Percentiles rank a stretch among this genome's conserved stretches.
Conservation (phyloP, 75 land plant genomes). For the Cryptomeria japonica region DNA sequence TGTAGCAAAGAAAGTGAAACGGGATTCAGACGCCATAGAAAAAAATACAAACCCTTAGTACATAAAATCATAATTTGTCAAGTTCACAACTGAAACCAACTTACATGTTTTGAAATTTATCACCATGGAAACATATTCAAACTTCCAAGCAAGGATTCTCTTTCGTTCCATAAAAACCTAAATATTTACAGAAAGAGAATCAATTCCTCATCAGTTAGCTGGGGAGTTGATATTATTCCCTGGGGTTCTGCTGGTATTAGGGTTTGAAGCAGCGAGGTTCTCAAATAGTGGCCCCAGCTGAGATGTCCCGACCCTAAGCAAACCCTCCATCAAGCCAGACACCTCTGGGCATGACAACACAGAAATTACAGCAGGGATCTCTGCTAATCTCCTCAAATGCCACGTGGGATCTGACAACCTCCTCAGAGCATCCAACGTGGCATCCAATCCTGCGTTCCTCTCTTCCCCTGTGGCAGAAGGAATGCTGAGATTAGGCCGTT, state of each 20-base stretch:
- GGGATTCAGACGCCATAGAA: neutral
- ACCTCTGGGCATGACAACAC: neutral
- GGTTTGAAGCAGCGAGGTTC: neutral
- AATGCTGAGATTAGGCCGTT: neutral
- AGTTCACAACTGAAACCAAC: neutral
- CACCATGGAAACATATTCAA: neutral
- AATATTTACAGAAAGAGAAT: neutral
- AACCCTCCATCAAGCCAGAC: neutral
- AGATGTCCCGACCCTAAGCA: neutral
- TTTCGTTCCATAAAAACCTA: neutral
- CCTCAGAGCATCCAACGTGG: neutral
- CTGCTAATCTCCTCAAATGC: neutral
- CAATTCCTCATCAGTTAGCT: neutral
- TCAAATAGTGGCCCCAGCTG: neutral
- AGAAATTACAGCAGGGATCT: neutral
- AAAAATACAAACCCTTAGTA: neutral
- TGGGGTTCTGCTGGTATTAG: neutral
- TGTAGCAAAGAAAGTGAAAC: neutral
- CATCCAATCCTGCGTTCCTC: neutral
- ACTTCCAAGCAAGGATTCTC: neutral
- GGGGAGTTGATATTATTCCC: neutral
- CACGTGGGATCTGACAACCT: neutral
- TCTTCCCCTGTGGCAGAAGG: neutral
- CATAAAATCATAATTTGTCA: neutral
- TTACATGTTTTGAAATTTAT: neutral